Base-by-base conservation (phyloP, 2,329 filamentous ascomycete species). In the Teratosphaeria nubilosa region DNA sequence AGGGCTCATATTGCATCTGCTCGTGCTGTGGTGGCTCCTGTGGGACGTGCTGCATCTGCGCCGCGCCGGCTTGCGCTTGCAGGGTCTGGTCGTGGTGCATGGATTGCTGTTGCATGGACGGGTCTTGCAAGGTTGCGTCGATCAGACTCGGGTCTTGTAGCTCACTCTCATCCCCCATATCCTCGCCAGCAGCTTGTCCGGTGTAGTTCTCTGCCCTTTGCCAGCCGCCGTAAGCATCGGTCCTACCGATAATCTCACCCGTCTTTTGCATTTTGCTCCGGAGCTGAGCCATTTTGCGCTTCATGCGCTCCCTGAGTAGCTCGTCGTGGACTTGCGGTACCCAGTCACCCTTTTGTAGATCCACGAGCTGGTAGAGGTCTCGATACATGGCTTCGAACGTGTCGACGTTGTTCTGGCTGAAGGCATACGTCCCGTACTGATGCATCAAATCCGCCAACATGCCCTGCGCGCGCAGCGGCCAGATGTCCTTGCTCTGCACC, bases 211-310 rank as follows among this genome's bases (percentile, higher is more conserved):
- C 68, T 5, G 66, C 65, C 56, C 69, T 69, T 51, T 66, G 64
- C 58, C 68, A 72, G 11, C 69, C 69, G 32, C 62, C 64, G 55
- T 69, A 71, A 25, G 65, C 68, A 56, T 72, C 70, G 6, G 62
- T 61, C 5, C 69, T 65, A 22, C 63, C 59, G 31, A 73, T 57
- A 30, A 73, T 73, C 59, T 73, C 70, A 30, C 70, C 70, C n/a
- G 67, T 69, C 65, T 72, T 72, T 54, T 69, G 68, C 70, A 73
- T 73, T 61, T 72, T 72, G 41, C 67, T 68, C 37, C 70, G 66
- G n/a, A 73, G 61, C 55, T 72, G 69, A 10, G 65, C 68, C 70
- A 73, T 72, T 59, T 73, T 73, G 31, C 70, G 66, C 62, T 72
- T 71, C 62, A 69, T 72, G 55, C 70, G 69, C 55, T 73, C 70